phyloP scores from a whole-genome alignment of 2,329 filamentous ascomycete species.

The Verticillium klebahnii region DNA sequence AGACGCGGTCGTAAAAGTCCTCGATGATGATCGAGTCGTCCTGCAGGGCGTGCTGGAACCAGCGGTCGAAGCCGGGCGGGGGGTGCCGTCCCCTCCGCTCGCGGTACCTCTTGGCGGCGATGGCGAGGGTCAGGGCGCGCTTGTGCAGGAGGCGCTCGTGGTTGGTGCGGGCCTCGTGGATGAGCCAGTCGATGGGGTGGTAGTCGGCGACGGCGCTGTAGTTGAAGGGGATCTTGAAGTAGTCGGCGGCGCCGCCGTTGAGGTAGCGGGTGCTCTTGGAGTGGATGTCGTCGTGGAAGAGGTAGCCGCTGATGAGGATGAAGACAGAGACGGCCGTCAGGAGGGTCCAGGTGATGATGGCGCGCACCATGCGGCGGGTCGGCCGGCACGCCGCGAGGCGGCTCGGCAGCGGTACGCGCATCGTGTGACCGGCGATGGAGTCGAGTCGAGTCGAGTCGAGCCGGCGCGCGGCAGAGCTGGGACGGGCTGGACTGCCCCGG shows the following conservation, averaged over 20 bases:
- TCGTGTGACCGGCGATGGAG: neutral
- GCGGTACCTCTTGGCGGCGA: constrained; percentile 52
- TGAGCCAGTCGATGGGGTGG: constrained; percentile 49
- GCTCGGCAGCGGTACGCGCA: neutral
- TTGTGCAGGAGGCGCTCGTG: constrained; percentile 37
- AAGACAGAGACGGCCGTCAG: constrained; percentile 1
- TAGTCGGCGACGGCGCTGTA: constrained; percentile 16
- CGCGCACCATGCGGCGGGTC: neutral
- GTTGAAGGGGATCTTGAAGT: constrained; percentile 13
- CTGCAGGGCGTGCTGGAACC: constrained; percentile 50
- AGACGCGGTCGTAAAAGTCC: constrained; percentile 61
- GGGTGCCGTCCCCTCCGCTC: constrained; percentile 53
- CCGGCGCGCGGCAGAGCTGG: neutral
- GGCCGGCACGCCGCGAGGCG: neutral
- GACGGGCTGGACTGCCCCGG: neutral
- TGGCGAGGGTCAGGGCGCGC: constrained; percentile 42
- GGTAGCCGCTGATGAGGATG: constrained; percentile 10
- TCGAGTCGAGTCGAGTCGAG: neutral
- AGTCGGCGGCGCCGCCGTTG: constrained; percentile 10
- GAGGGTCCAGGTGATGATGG: neutral
- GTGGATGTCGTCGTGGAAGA: constrained; percentile 12
- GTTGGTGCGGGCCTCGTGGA: constrained; percentile 37
- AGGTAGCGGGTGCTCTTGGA: constrained; percentile 7
- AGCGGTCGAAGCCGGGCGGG: constrained; percentile 58
- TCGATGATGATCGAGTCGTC: constrained; percentile 54